Conservation (phyloP, 176 grass and related monocot genomes). For the Eremochloa ophiuroides region DNA sequence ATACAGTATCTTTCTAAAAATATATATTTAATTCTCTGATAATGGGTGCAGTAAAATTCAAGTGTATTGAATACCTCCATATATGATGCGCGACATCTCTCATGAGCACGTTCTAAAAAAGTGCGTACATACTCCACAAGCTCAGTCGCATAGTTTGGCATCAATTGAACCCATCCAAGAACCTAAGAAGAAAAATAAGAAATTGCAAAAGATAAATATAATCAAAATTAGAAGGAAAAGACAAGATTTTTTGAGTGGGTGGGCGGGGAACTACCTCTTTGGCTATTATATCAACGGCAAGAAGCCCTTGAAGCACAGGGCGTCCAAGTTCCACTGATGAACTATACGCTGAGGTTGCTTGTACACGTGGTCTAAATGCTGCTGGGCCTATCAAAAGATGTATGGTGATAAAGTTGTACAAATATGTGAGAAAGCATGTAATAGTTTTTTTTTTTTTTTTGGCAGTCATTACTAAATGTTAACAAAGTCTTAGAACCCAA, state of each 20-base stretch:
- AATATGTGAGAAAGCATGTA: not conserved
- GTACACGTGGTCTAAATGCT: constrained; percentile 83
- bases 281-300: constrained; percentile 73
- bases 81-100: constrained; percentile 94
- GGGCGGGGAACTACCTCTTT: constrained; percentile 57
- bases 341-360: constrained; percentile 70
- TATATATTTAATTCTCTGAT: not conserved
- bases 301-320: constrained; percentile 85
- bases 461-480: not conserved
- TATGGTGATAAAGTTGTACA: constrained; percentile 4
- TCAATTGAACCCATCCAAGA: constrained; percentile 85
- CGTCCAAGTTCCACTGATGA: constrained; percentile 74
- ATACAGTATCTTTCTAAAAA: not conserved
- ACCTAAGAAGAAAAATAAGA: constrained; percentile 50
- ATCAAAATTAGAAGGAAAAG: constrained; percentile 27
- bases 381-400: constrained; percentile 68
- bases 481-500: constrained; percentile 11
- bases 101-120: constrained; percentile 92
- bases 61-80: constrained; percentile 66
- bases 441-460: not conserved
- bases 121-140: constrained; percentile 92
- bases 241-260: not conserved
- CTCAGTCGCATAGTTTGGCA: constrained; percentile 94
- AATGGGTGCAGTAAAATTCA: not conserved
- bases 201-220: constrained; percentile 18